Base-by-base conservation (phyloP, 345 rosid species). In the Laguncularia racemosa region DNA sequence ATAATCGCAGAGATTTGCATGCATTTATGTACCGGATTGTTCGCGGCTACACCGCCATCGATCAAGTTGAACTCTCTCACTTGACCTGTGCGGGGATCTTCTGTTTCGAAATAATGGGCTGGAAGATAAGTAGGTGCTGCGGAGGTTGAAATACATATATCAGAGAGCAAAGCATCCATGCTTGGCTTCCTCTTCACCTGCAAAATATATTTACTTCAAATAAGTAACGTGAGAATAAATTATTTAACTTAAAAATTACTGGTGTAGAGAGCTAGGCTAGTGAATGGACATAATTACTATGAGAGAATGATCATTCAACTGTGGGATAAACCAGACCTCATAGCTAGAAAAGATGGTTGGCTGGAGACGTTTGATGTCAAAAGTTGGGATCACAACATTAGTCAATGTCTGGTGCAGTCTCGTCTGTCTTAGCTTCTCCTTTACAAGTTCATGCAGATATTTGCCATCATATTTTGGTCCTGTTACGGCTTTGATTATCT, bases 401-500 rank as follows among this genome's bases (percentile, higher is more conserved):
- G 86, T 64, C 38, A 81, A 56, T 11, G 86, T 53, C 54, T 76
- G 59, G n/a, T 65, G 69, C 57, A 78, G 14, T 38, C 58, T 55
- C 3, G 23, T 50, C 5, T 72, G 65, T 16, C 86, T 81, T 11
- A 83, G 58, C 52, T 51, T 73, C 10, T 78, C 74, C 64, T 62
- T 68, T 1, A 72, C 44, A 14, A 78, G 8, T 15, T 21, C 21
- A 18, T 55, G 82, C 2, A 83, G 56, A 58, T 78, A 70, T 44
- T 65, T 62, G 4, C 89, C 86, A 12, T 78, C 73, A 43, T 83
- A 80, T 46, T 64, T 76, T 2, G 89, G 89, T 63, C 86, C 84
- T 15, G 33, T 21, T n/a, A 83, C 12, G 13, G 76, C 26, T 53
- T 65, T 76, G 9, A 70, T 13, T 52, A 80, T 5, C 21, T 71